phyloP scores from a whole-genome alignment of 371 early-diverging fungal genomes.

The Rhizomucor miehei region DNA sequence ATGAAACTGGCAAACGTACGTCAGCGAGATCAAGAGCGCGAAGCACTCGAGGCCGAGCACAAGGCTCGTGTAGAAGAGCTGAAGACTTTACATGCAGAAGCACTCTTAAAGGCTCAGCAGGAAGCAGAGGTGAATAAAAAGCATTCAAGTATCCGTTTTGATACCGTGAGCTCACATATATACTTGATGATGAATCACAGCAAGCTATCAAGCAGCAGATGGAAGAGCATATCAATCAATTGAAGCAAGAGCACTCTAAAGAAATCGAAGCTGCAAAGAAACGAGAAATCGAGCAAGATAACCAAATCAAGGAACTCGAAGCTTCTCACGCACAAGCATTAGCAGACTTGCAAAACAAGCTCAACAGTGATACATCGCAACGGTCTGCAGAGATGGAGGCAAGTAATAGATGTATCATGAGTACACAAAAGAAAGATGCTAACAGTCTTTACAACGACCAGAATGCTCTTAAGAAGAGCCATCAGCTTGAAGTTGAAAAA shows the following conservation, averaged over 20 bases:
- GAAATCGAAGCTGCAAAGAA: conserved; percentile 1
- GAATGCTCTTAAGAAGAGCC: background rate
- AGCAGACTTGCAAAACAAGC: conserved; percentile 14
- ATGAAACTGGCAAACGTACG: conserved; percentile 8
- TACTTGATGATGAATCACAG: background rate
- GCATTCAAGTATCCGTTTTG: background rate
- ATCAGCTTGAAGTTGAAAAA: background rate
- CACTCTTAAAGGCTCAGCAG: background rate
- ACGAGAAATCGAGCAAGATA: background rate
- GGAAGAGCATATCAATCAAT: conserved; percentile 1
- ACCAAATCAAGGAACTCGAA: conserved; percentile 2
- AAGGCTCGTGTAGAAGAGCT: conserved; percentile 10
- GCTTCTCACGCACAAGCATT: conserved; percentile 11
- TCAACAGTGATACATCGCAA: background rate
- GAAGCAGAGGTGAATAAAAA: background rate
- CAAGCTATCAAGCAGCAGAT: background rate
- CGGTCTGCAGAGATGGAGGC: conserved; percentile 3
- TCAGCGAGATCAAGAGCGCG: conserved; percentile 15
- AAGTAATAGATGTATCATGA: background rate
- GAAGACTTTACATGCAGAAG: conserved; percentile 12
- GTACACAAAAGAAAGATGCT: too few relatives aligned
- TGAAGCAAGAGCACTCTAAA: conserved; percentile 8
- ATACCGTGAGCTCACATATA: background rate
- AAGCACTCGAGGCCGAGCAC: conserved; percentile 3
- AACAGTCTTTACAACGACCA: background rate